A percentile compares a stretch with the other conserved stretches of the same genome.
These are phyloP conservation scores for Sutorius australiensis DNA, from an alignment of 768 basidiomycete genomes.

Conservation along the genomic window DNA sequence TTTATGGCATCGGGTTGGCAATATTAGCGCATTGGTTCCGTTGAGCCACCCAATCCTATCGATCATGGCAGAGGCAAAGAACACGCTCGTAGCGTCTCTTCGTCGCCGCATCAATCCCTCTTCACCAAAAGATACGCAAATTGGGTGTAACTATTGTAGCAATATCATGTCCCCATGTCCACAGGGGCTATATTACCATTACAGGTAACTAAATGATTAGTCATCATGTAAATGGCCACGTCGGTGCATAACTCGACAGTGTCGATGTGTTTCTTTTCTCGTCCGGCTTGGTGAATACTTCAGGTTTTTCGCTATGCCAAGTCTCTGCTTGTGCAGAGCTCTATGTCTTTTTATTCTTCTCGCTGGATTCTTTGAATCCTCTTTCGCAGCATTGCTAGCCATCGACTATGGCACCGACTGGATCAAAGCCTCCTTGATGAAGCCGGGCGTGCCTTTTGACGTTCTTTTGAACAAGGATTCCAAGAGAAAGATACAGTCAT, in stretches of 20 bases:
- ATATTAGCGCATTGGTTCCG: neutral
- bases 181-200: slow-evolving; percentile 1
- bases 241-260: neutral
- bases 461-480: slow-evolving; percentile 95
- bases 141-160: too few relatives aligned
- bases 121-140: too few relatives aligned
- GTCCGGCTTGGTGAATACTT: slow-evolving; percentile 14
- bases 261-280: slow-evolving; percentile 14
- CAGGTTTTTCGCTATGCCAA: slow-evolving; percentile 14
- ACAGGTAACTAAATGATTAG: neutral
- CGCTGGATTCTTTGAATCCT: slow-evolving; percentile 27
- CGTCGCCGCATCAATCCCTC: too few relatives aligned
- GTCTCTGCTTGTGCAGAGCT: slow-evolving; percentile 25
- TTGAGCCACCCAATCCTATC: neutral
- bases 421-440: slow-evolving; percentile 95
- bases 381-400: slow-evolving; percentile 79
- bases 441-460: slow-evolving; percentile 92
- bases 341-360: slow-evolving; percentile 25
- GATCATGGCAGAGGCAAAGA: too few relatives aligned
- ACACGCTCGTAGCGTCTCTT: too few relatives aligned
- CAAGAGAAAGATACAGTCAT: slow-evolving; percentile 89
- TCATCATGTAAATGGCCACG: slow-evolving; percentile 21
- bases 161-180: too few relatives aligned
- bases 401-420: slow-evolving; percentile 99
- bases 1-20: neutral